A percentile compares a stretch with the other conserved stretches of the same genome.
These are phyloP conservation scores for Boletellus ananiceps DNA, from an alignment of 768 basidiomycete species.

Conservation along the genomic window DNA sequence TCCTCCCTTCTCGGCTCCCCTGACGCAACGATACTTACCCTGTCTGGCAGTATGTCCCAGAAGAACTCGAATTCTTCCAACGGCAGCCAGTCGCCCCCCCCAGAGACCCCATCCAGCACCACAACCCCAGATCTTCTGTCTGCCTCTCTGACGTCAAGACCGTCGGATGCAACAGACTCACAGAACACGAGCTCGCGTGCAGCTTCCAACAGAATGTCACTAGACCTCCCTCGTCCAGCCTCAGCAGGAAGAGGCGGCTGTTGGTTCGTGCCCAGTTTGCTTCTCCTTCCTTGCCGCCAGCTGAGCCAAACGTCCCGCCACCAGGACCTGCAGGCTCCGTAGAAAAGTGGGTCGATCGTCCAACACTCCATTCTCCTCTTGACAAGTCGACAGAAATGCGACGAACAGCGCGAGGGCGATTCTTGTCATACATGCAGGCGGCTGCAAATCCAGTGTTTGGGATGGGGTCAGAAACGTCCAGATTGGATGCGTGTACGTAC, in stretches of 20 bases:
- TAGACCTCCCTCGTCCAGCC: conserved; percentile 48
- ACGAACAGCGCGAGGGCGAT: conserved; percentile 76
- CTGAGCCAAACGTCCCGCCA: neutral
- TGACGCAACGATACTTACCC: conserved; percentile 17
- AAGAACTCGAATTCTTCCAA: conserved; percentile 46
- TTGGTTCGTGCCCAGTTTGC: conserved; percentile 49
- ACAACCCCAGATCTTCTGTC: conserved; percentile 43
- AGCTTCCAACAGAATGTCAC: conserved; percentile 44
- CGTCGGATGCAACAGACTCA: conserved; percentile 32
- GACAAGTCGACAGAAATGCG: conserved; percentile 63
- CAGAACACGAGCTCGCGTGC: conserved; percentile 23
- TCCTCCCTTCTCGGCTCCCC: conserved; percentile 23
- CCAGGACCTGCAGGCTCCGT: conserved; percentile 78
- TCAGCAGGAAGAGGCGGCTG: conserved; percentile 70
- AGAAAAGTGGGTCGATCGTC: conserved; percentile 55
- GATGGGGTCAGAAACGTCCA: conserved; percentile 82
- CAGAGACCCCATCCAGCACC: conserved; percentile 40
- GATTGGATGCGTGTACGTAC: conserved; percentile 80
- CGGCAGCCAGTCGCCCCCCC: conserved; percentile 45
- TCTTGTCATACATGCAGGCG: conserved; percentile 80
- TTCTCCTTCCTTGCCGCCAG: neutral
- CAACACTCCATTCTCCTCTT: neutral
- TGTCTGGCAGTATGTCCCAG: conserved; percentile 41
- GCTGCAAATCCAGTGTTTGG: conserved; percentile 75
- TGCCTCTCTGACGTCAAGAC: conserved; percentile 33